A percentile compares a stretch with the other conserved stretches of the same genome.
phyloP scores from a whole-genome alignment of 1,284 basidiomycete genomes.

The Rhodotorula sp. region DNA sequence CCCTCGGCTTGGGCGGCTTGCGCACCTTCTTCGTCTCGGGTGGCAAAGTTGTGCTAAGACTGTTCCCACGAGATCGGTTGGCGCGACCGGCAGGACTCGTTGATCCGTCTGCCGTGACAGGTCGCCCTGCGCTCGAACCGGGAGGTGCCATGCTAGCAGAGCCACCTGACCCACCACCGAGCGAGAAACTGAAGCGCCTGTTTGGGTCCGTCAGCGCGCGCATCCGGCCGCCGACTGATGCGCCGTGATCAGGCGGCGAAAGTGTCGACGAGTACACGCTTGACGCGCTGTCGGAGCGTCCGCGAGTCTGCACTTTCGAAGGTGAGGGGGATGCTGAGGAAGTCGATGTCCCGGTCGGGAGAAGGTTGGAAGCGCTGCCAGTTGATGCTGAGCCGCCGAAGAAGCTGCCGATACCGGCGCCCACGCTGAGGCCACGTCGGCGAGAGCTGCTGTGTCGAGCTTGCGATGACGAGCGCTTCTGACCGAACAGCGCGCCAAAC shows the following conservation, averaged over 20 bases:
- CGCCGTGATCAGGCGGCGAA: background rate
- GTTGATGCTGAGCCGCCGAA: conserved; percentile 2
- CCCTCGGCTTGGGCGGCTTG: conserved; percentile 13
- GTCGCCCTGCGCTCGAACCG: background rate
- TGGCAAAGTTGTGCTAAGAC: background rate
- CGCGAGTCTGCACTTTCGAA: background rate
- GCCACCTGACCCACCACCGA: background rate
- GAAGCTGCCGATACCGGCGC: conserved; percentile 16
- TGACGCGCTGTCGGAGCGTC: conserved; percentile 12
- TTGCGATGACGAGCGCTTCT: background rate
- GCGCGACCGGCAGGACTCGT: background rate
- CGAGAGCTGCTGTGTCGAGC: conserved; percentile 13
- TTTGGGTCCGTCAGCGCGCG: conserved; percentile 37
- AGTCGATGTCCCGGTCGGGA: background rate
- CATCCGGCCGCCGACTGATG: conserved; percentile 15
- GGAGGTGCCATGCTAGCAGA: background rate
- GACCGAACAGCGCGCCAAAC: conserved; percentile 37
- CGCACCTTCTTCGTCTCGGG: conserved; percentile 6
- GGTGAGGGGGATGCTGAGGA: background rate
- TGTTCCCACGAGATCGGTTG: conserved; percentile 13
- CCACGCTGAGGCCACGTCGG: conserved; percentile 37
- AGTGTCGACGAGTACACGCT: background rate
- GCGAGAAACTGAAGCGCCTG: conserved; percentile 14
- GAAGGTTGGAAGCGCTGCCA: background rate
- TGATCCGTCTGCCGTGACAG: conserved; percentile 8